Evolutionary conservation across 2,329 filamentous ascomycete species (phyloP).

Genomic region (Dactylellina leptospora): DNA sequence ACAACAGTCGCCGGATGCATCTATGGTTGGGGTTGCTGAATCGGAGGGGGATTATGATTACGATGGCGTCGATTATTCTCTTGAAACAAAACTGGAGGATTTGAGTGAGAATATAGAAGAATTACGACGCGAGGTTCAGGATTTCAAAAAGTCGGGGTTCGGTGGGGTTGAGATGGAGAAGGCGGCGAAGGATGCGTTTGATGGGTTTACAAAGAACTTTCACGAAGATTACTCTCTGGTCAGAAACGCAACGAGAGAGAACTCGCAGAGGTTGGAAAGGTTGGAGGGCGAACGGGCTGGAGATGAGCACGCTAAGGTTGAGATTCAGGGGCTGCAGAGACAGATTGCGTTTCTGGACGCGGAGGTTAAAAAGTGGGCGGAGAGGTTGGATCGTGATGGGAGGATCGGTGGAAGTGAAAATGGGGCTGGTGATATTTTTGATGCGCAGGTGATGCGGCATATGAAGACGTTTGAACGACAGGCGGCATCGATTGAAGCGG

Average conservation of each 20-base stretch:
- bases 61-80: conserved; percentile 1
- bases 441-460: conserved; percentile 8
- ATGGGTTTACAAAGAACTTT: conserved; percentile 22
- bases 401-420: neutral
- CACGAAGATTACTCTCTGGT: conserved; percentile 25
- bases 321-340: neutral
- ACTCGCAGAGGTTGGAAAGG: conserved; percentile 13
- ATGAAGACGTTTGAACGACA: conserved; percentile 10
- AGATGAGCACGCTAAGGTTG: neutral
- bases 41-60: conserved; percentile 22
- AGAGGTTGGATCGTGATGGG: neutral
- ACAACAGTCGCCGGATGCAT: neutral
- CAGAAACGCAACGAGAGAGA: conserved; percentile 11
- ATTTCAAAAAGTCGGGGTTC: conserved; percentile 10
- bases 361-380: conserved; percentile 8
- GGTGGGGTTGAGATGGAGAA: conserved; percentile 14
- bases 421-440: neutral
- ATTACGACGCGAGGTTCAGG: conserved; percentile 15
- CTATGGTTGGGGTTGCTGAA: neutral
- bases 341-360: neutral
- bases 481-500: conserved; percentile 1
- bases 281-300: conserved; percentile 5
- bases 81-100: conserved; percentile 4
- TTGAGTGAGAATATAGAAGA: conserved; percentile 13
- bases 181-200: conserved; percentile 29